phyloP scores from a whole-genome alignment of 768 basidiomycete genomes.

The Postia placenta region DNA sequence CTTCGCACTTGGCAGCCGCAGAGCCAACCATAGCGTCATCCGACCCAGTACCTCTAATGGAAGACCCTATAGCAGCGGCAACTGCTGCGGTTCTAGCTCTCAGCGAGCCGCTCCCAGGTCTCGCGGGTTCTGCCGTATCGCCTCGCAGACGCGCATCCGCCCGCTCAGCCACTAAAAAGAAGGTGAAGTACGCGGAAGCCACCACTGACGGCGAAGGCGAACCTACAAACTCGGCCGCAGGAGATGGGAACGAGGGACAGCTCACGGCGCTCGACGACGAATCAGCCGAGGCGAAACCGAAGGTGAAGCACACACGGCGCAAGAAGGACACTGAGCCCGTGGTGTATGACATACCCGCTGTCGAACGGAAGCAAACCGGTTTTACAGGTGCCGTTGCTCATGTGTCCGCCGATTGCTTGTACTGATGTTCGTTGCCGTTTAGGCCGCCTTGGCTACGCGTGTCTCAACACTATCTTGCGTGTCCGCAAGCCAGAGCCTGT shows the following conservation, averaged over 20 bases:
- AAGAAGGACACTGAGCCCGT: conserved; percentile 39
- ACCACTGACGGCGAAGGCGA: not conserved
- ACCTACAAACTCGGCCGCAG: not conserved
- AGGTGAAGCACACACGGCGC: conserved; percentile 25
- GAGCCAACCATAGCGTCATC: no score
- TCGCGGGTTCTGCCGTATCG: not conserved
- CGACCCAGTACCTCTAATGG: not conserved
- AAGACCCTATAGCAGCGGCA: not conserved
- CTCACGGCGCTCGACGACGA: conserved; percentile 15
- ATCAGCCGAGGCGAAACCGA: conserved; percentile 12
- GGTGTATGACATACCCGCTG: conserved; percentile 64
- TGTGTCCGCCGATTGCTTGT: not conserved
- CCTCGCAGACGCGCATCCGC: not conserved
- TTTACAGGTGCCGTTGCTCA: conserved; percentile 70
- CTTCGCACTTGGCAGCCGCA: no score
- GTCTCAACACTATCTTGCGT: conserved; percentile 79
- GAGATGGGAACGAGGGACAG: not conserved
- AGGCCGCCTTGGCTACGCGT: conserved; percentile 57
- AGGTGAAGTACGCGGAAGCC: not conserved
- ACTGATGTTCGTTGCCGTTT: not conserved
- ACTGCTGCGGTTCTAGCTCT: not conserved
- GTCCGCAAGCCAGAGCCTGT: conserved; percentile 62
- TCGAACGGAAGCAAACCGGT: conserved; percentile 57
- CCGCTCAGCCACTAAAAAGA: not conserved
- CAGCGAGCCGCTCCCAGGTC: not conserved